phyloP scores from a whole-genome alignment of 2,329 filamentous ascomycete genomes.

The Alternaria alternata region DNA sequence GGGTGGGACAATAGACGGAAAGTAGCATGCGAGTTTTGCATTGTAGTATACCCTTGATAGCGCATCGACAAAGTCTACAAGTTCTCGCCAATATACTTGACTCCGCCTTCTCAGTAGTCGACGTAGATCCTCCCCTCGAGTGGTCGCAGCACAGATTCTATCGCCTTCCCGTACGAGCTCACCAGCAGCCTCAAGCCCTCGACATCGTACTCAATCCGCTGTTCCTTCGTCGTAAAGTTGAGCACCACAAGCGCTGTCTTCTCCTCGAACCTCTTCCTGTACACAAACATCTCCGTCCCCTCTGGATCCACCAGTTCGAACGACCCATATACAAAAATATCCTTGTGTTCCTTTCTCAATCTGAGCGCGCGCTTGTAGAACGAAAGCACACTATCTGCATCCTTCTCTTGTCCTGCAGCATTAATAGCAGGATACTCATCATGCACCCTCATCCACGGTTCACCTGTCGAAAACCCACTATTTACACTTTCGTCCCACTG shows the following conservation, averaged over 20 bases:
- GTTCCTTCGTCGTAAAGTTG: constrained; percentile 47
- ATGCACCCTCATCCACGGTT: constrained; percentile 75
- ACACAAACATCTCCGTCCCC: constrained; percentile 63
- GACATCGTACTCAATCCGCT: constrained; percentile 10
- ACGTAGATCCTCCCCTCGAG: constrained; percentile 51
- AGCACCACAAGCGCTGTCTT: constrained; percentile 46
- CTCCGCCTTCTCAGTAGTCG: constrained; percentile 28
- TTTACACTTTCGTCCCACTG: constrained; percentile 71
- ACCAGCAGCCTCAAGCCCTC: constrained; percentile 54
- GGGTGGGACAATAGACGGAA: constrained; percentile 49
- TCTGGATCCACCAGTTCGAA: constrained; percentile 65
- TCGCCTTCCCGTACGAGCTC: constrained; percentile 47
- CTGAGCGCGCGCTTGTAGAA: constrained; percentile 69
- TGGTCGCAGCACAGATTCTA: constrained; percentile 35
- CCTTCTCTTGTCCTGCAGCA: constrained; percentile 61
- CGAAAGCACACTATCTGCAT: constrained; percentile 62
- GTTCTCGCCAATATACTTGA: background rate
- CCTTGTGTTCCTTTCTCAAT: constrained; percentile 66
- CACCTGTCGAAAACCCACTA: constrained; percentile 69
- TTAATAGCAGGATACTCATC: constrained; percentile 68
- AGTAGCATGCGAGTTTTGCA: constrained; percentile 14
- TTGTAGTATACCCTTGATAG: constrained; percentile 34
- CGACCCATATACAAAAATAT: constrained; percentile 73
- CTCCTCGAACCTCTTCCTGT: constrained; percentile 45
- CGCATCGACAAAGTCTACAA: background rate